Conservation (phyloP, 768 basidiomycete species). For the Hemileccinum rubropunctum region DNA sequence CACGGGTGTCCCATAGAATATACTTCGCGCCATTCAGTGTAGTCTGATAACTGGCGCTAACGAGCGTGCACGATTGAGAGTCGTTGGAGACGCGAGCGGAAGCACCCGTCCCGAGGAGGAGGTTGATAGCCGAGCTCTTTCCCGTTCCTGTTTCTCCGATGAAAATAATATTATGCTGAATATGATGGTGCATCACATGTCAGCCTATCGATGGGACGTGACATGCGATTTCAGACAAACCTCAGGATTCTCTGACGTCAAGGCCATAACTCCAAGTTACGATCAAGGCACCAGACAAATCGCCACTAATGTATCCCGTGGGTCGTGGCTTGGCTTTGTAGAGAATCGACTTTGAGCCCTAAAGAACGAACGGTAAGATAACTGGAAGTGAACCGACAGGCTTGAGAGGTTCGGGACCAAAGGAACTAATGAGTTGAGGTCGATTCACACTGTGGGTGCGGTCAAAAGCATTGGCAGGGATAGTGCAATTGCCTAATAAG, state of each 20-base stretch:
- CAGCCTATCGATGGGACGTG: not conserved
- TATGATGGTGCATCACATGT: not conserved
- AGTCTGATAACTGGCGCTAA: not conserved
- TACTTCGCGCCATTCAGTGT: conserved; percentile 2
- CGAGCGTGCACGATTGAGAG: conserved; percentile 18
- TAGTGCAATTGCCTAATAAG: conserved; percentile 2
- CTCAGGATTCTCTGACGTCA: not conserved
- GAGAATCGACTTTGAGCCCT: not conserved
- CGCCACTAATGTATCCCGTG: not conserved
- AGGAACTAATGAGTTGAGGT: not conserved
- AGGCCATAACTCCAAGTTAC: not conserved
- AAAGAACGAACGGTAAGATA: not conserved
- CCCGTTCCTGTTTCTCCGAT: conserved; percentile 24
- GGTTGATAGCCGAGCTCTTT: conserved; percentile 29
- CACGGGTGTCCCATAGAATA: conserved; percentile 37
- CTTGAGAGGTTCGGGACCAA: not conserved
- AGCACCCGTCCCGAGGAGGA: conserved; percentile 11
- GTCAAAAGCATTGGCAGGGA: conserved; percentile 1
- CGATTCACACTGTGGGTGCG: not conserved
- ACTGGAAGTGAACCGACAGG: not conserved
- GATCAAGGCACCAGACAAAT: not conserved
- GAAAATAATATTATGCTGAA: conserved; percentile 18
- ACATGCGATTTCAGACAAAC: conserved; percentile 5
- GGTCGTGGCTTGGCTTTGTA: not conserved
- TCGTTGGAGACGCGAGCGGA: conserved; percentile 10